Evolutionary conservation across 148 eudicot genomes (phyloP).

Genomic region (Cornus controversa): DNA sequence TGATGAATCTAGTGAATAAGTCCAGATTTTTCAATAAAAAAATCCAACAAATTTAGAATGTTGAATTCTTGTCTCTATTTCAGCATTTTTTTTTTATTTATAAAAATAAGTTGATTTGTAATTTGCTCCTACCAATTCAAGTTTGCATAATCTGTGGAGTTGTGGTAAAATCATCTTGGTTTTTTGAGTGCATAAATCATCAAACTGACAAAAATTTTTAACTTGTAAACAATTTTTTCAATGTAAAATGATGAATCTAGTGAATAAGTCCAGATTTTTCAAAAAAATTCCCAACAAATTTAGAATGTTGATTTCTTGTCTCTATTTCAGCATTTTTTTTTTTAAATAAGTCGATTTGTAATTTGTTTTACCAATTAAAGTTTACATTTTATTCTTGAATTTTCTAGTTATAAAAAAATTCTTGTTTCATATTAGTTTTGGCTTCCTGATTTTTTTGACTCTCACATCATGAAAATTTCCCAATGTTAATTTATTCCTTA

Average conservation of each 20-base stretch:
- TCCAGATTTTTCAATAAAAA: too few species aligned
- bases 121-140: background rate
- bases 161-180: background rate
- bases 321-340: background rate
- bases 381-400: background rate
- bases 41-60: background rate
- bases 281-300: background rate
- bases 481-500: background rate
- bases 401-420: slow-evolving; percentile 8
- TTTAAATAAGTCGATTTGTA: background rate
- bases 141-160: background rate
- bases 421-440: background rate
- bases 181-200: too few species aligned
- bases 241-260: background rate
- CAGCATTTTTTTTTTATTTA: background rate
- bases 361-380: background rate
- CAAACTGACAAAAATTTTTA: too few species aligned
- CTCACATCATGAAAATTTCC: background rate
- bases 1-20: background rate
- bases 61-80: background rate
- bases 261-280: too few species aligned
- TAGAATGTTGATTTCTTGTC: background rate
- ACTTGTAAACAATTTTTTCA: too few species aligned
- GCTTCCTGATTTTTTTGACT: background rate
- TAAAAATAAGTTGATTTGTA: background rate